Base-by-base conservation (phyloP, 345 rosid genomes). In the Acer yangbiense region DNA sequence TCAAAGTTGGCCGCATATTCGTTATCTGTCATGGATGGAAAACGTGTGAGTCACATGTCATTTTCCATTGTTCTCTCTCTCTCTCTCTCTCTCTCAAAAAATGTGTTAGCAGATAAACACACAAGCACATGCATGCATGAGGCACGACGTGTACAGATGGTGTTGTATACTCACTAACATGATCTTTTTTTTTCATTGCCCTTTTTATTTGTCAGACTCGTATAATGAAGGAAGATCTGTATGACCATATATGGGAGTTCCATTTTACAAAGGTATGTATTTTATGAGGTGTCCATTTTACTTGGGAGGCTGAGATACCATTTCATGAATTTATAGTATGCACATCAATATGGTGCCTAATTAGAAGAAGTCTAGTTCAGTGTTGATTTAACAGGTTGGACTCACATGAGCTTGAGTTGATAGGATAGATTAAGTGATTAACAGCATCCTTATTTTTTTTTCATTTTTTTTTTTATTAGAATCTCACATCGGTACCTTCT, bases 221-320 rank as follows among this genome's bases (percentile, higher is more conserved):
- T 69, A 90, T 90, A 72, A 75, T 69, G 78, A 87, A 78, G 83
- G 91, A 87, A 61, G 90, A 90, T 77, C 84, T 90, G 3, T 88
- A 90, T 58, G 92, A 87, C 74, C 92, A 90, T 81, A 84, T 64
- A 43, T 90, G 91, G 94, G 90, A 87, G 65, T 88, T 88, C 73
- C 94, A 87, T 80, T 86, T 87, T 65, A 75, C 74, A 50, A 79
- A 86, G 92, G 93, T 87, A 84, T 14, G 74, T 78, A 16, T 64
- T 18, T 74, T 46, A 21, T 41, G 21, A 12, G 5, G 18, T 57
- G 50, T 60, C 57, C 35, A 23, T 23, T 23, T 23, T 23, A 68
- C 16, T 71, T 57, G 21, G 13, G 57, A 58, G 20, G 54, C 39
- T 71, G 48, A 39, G 50, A 20, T 58, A 10, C 48, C 16, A 12